Conservation (phyloP, 768 basidiomycete genomes). For the Lentinula raphanica region DNA sequence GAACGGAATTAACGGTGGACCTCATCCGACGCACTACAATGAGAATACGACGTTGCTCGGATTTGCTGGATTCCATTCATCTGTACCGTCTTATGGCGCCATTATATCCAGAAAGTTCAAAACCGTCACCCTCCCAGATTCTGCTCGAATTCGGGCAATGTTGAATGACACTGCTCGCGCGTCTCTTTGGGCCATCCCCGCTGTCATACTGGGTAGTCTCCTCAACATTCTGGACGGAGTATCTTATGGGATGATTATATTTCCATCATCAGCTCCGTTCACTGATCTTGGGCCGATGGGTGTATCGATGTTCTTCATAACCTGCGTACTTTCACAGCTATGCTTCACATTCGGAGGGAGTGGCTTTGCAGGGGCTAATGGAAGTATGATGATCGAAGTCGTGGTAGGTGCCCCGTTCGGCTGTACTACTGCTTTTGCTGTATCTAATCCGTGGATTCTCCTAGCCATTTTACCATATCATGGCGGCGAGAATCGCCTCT, state of each 20-base stretch:
- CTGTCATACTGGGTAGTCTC: constrained; percentile 77
- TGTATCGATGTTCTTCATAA: constrained; percentile 93
- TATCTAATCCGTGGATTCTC: background rate
- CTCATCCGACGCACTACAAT: background rate
- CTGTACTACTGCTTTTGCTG: background rate
- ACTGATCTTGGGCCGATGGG: constrained; percentile 78
- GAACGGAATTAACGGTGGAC: background rate
- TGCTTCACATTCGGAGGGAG: constrained; percentile 84
- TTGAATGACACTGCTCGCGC: constrained; percentile 19
- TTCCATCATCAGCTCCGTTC: constrained; percentile 81
- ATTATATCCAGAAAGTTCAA: constrained; percentile 7
- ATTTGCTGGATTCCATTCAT: background rate
- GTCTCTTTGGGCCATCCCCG: constrained; percentile 57
- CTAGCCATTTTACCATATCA: constrained; percentile 93
- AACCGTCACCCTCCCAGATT: background rate
- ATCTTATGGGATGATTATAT: constrained; percentile 96
- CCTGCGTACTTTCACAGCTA: constrained; percentile 44
- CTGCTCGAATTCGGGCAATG: constrained; percentile 4
- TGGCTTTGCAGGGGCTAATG: constrained; percentile 85
- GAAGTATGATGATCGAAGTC: constrained; percentile 98
- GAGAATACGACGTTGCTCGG: background rate
- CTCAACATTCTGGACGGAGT: constrained; percentile 93
- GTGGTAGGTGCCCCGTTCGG: constrained; percentile 49
- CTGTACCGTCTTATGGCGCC: background rate
- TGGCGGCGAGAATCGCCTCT: constrained; percentile 69